Evolutionary conservation across 805 yeast genomes (phyloP).

Genomic region (Starmerella sp.): DNA sequence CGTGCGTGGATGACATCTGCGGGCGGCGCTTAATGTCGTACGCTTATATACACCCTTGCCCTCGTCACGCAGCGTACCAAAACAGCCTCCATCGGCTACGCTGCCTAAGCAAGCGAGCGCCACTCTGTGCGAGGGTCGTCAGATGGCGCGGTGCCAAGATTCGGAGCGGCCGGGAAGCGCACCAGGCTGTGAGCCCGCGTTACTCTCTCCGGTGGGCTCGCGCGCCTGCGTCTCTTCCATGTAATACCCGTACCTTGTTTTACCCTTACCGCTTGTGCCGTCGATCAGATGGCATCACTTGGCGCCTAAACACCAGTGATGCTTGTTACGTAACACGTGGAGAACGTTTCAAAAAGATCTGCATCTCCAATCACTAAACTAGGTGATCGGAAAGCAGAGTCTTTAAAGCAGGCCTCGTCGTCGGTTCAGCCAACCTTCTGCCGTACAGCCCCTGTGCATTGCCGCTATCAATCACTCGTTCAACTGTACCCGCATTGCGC

Average conservation of each 20-base stretch:
- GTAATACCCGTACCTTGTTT: background rate
- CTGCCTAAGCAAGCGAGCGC: background rate
- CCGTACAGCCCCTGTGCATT: background rate
- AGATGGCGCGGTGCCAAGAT: no score
- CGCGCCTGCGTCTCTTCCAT: background rate
- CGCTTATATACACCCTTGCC: background rate
- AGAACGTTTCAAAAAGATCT: slow-evolving; percentile 1
- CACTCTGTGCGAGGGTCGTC: no score
- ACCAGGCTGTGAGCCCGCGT: no score
- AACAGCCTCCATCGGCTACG: background rate
- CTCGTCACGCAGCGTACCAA: background rate
- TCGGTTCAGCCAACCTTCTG: background rate
- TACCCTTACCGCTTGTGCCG: background rate
- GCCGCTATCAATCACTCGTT: background rate
- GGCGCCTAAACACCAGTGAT: background rate
- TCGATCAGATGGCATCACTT: slow-evolving; percentile 3
- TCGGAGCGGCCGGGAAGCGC: no score
- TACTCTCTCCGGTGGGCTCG: background rate
- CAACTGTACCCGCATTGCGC: background rate
- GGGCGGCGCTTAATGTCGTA: background rate
- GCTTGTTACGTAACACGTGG: slow-evolving; percentile 1
- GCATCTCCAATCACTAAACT: background rate
- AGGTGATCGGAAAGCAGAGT: background rate
- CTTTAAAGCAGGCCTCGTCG: background rate
- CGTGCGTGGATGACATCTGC: slow-evolving; percentile 1